Percentiles rank a stretch among this genome's conserved stretches.
These are phyloP conservation scores for Vigna mungo DNA, from an alignment of 306 rosid species.

Conservation along the genomic window DNA sequence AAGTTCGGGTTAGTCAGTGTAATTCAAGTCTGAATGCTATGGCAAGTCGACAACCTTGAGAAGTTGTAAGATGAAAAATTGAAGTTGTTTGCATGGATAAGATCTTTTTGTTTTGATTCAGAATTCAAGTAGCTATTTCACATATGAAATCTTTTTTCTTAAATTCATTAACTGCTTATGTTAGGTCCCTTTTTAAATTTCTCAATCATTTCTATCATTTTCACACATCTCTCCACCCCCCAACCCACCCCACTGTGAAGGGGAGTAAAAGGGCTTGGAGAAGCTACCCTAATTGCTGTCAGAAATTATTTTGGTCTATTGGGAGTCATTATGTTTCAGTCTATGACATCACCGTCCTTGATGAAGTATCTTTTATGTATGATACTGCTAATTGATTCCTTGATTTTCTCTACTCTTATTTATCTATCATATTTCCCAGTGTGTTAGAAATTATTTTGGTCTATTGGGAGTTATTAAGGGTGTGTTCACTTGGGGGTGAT, in stretches of 20 bases:
- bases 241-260: not conserved
- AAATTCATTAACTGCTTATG: not conserved
- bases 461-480: slow-evolving; percentile 6
- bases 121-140: not conserved
- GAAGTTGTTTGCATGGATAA: not conserved
- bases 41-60: not conserved
- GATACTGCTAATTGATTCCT: too few species aligned
- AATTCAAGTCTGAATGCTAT: not conserved
- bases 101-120: not conserved
- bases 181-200: slow-evolving; percentile 11
- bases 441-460: not conserved
- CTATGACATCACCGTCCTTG: slow-evolving; percentile 11
- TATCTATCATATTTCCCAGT: not conserved
- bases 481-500: too few species aligned
- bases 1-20: not conserved
- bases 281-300: not conserved
- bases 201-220: not conserved
- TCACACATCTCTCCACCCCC: too few species aligned
- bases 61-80: not conserved
- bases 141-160: not conserved
- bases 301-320: not conserved
- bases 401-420: too few species aligned
- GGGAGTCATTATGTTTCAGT: not conserved
- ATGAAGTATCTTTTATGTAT: slow-evolving; percentile 14
- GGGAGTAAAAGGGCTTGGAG: not conserved